Evolutionary conservation across 2,329 filamentous ascomycete species (phyloP).

Genomic region (Grosmannia serpens): DNA sequence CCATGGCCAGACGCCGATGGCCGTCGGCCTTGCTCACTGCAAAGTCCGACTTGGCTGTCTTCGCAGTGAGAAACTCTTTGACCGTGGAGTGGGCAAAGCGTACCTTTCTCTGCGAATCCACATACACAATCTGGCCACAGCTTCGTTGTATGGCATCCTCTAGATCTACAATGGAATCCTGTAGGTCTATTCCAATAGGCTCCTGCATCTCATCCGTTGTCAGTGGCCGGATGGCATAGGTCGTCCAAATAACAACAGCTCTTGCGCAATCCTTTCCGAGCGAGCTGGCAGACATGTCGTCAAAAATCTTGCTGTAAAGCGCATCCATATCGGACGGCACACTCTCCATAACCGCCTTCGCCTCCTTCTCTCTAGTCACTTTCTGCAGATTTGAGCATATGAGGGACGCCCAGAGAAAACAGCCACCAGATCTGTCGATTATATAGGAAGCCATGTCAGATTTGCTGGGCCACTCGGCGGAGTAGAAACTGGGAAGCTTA

Average conservation of each 20-base stretch:
- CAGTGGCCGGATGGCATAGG: conserved; percentile 17
- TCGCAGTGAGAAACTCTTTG: conserved; percentile 16
- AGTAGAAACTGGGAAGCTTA: too few relatives aligned
- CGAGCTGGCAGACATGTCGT: conserved; percentile 11
- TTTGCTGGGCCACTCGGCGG: too few relatives aligned
- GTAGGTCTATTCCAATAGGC: too few relatives aligned
- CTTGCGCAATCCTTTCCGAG: conserved; percentile 17
- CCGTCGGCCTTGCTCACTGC: too few relatives aligned
- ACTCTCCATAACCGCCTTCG: conserved; percentile 14
- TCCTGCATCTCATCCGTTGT: not conserved
- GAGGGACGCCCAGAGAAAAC: conserved; percentile 20
- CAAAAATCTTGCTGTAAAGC: conserved; percentile 18
- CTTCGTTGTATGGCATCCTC: conserved; percentile 10
- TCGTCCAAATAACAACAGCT: conserved; percentile 17
- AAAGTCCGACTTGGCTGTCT: not conserved
- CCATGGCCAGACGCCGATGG: too few relatives aligned
- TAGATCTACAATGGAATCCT: too few relatives aligned
- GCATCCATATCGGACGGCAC: conserved; percentile 18
- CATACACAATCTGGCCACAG: conserved; percentile 19
- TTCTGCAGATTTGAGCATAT: conserved; percentile 16
- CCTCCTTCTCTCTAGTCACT: conserved; percentile 15
- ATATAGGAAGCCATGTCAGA: too few relatives aligned
- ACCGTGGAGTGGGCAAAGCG: conserved; percentile 19
- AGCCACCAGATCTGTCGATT: conserved; percentile 16
- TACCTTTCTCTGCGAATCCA: conserved; percentile 14